Evolutionary conservation across 1,139 yeast species (phyloP).

Genomic region (Nakaseomyces bracarensis): DNA sequence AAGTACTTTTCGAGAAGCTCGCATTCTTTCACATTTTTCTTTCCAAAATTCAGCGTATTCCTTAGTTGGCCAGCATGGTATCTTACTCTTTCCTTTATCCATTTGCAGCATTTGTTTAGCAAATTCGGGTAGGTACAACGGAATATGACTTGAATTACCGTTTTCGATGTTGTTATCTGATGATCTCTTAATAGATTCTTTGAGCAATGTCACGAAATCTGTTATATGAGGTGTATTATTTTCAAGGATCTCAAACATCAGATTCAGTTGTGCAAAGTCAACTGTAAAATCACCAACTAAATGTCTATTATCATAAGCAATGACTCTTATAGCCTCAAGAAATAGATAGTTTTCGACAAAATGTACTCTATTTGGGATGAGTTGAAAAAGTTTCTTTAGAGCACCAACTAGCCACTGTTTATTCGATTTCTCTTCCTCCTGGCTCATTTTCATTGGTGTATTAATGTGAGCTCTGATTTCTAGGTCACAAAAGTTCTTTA

Average conservation of each 20-base stretch:
- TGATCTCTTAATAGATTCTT: constrained; percentile 9
- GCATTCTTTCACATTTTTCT: not conserved
- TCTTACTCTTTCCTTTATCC: not conserved
- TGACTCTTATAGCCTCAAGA: not conserved
- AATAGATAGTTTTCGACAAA: not conserved
- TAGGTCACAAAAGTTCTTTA: not conserved
- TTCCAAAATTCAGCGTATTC: constrained; percentile 7
- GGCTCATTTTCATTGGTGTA: not conserved
- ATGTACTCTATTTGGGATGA: not conserved
- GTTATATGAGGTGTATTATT: not conserved
- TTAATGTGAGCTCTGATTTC: no score
- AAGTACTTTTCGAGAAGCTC: not conserved
- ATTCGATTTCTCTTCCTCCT: not conserved
- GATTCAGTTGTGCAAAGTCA: not conserved
- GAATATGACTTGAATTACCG: not conserved
- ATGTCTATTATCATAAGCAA: not conserved
- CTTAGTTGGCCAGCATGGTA: not conserved
- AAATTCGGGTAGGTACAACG: constrained; percentile 1
- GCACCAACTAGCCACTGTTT: no score
- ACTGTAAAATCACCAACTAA: not conserved
- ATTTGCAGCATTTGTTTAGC: not conserved
- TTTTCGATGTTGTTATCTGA: not conserved
- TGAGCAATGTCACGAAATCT: constrained; percentile 3
- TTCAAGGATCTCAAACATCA: not conserved
- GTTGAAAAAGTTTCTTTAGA: constrained; percentile 5